These are phyloP conservation scores for Lecanicillium sp. DNA, from an alignment of 2,329 filamentous ascomycete genomes.

Conservation along the genomic window DNA sequence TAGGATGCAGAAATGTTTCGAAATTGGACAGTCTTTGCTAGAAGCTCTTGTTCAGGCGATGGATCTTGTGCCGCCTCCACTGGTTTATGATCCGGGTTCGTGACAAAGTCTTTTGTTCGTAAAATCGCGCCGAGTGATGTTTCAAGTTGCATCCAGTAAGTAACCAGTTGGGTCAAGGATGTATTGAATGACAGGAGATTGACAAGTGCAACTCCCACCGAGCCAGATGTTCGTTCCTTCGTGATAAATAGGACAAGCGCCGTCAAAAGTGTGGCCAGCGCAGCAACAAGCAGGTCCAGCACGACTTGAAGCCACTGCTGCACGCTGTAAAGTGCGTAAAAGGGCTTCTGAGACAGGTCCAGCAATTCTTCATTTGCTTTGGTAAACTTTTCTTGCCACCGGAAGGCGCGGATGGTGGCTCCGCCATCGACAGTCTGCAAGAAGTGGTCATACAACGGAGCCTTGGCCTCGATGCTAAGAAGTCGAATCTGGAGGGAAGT, in stretches of 20 bases:
- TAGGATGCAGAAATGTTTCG: conserved; percentile 1
- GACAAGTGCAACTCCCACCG: conserved; percentile 17
- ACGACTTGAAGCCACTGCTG: conserved; percentile 42
- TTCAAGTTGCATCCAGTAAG: conserved; percentile 24
- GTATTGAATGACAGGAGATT: conserved; percentile 14
- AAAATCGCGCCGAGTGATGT: conserved; percentile 23
- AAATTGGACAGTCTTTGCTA: background rate
- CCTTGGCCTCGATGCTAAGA: conserved; percentile 41
- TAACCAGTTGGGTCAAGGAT: conserved; percentile 21
- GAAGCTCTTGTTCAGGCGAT: background rate
- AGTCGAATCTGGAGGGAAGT: conserved; percentile 43
- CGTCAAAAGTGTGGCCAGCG: conserved; percentile 28
- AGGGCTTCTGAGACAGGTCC: conserved; percentile 38
- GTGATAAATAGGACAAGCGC: conserved; percentile 31
- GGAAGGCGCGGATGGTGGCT: conserved; percentile 40
- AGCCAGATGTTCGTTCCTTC: conserved; percentile 18
- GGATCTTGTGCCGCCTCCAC: background rate
- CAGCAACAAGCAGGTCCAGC: conserved; percentile 40
- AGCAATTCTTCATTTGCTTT: conserved; percentile 23
- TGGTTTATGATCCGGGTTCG: background rate
- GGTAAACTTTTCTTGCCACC: conserved; percentile 29
- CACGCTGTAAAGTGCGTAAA: conserved; percentile 39
- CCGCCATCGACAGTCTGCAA: conserved; percentile 39
- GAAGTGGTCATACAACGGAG: conserved; percentile 42
- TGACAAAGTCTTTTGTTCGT: conserved; percentile 20